Evolutionary conservation across 495 filamentous ascomycete genomes (phyloP), one percentile per base, ranked within the genome.

Genomic region (Aspergillus biplanus): DNA sequence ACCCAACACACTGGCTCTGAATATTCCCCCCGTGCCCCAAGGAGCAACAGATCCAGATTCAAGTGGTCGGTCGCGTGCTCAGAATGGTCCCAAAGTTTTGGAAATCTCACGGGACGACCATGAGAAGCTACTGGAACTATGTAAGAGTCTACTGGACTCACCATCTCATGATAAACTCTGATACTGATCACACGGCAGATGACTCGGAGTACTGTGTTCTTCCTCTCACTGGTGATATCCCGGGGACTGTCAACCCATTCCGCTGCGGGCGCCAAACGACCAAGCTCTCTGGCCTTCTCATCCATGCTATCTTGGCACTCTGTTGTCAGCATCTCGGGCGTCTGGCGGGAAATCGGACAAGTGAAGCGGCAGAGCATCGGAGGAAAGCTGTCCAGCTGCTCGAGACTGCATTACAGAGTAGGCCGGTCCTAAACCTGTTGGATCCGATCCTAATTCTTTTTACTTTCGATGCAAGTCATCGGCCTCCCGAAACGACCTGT

Each of bases 121-220:
- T 44, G 33, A 62, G 8, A 42, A 46, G 42, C 42, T 62, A 31
- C 52, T 59, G 15, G 48, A 64, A 37, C 53, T 63, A 35, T 62
- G 42, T 62, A 59, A 8, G 50, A 15, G 12, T 39, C 7, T 39
- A 39, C 37, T 8, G 1, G 1, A 39, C 3, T 3, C 37, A 39
- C 37, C 37, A 13, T 39, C 37, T 13, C 37, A 1, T 13, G 37
- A 39, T 39, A 3, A 13, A 1, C 0, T 1, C 3, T 1, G 37
- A 39, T 1, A 13, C 37, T 63, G 1, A 39, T 3, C 37, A 39
- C 1, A 7, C 37, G 13, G 37, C 1, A 69, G 67, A 69, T 52
- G 61, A 69, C 57, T 55, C 59, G 16, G 66, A 69, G 34, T 66
- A 63, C 46, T 69, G 66, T n/a, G 64, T 69, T 4, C 56, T 66